These are phyloP conservation scores for Sclerotiophoma versabilis DNA, from an alignment of 2,329 filamentous ascomycete species.

Conservation along the genomic window DNA sequence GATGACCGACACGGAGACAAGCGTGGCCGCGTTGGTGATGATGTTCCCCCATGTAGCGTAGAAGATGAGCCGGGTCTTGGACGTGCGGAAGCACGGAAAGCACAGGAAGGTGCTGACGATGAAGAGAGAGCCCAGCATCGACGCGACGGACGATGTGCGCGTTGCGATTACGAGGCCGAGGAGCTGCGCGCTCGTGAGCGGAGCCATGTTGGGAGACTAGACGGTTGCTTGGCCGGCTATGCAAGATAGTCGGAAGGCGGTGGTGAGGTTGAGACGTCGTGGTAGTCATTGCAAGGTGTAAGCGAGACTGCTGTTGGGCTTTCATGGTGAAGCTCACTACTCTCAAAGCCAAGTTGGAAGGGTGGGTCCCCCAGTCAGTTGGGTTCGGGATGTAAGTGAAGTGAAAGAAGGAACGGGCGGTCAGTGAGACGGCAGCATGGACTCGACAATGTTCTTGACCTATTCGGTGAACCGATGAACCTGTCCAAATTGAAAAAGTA, in stretches of 20 bases:
- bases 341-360: not conserved
- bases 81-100: slow-evolving; percentile 78
- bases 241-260: not conserved
- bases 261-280: not conserved
- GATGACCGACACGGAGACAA: slow-evolving; percentile 72
- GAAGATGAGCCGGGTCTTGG: slow-evolving; percentile 86
- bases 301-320: not conserved
- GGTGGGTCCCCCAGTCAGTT: too few species aligned
- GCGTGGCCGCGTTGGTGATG: slow-evolving; percentile 76
- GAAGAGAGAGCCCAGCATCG: slow-evolving; percentile 72
- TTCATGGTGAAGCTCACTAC: slow-evolving; percentile 1
- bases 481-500: too few species aligned
- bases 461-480: too few species aligned
- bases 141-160: slow-evolving; percentile 73
- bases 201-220: not conserved
- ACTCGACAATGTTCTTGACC: too few species aligned
- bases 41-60: slow-evolving; percentile 85
- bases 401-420: too few species aligned
- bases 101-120: slow-evolving; percentile 74
- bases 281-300: not conserved
- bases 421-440: too few species aligned
- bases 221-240: not conserved
- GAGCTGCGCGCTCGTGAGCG: not conserved
- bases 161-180: slow-evolving; percentile 67
- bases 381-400: not conserved